Evolutionary conservation across 164 flowering plant genomes (phyloP).

Genomic region (Litsea cubeba): DNA sequence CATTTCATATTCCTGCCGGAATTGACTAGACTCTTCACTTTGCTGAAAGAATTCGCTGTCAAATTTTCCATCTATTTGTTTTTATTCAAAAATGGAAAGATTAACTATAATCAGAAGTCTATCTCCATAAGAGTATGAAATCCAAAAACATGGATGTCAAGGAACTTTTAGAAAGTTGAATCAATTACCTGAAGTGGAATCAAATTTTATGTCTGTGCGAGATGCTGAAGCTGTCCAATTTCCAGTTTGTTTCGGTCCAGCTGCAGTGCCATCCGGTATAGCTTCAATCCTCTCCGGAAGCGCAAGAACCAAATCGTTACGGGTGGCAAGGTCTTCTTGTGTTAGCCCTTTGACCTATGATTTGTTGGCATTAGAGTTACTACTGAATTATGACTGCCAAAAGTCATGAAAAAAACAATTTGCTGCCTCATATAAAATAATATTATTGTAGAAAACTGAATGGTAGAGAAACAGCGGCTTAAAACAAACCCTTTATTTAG

Average conservation of each 20-base stretch:
- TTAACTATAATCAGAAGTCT: not conserved
- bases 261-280: constrained; percentile 80
- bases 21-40: constrained; percentile 65
- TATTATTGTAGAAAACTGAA: too few relatives aligned
- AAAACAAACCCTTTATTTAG: too few relatives aligned
- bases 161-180: not conserved
- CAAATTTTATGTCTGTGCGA: constrained; percentile 69
- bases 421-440: too few relatives aligned
- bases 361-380: not conserved
- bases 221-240: constrained; percentile 69
- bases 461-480: too few relatives aligned
- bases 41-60: constrained; percentile 66
- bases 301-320: constrained; percentile 74
- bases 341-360: constrained; percentile 81
- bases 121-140: not conserved
- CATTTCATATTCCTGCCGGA: constrained; percentile 89
- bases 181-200: constrained; percentile 44
- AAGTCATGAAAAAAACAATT: too few relatives aligned
- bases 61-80: constrained; percentile 58
- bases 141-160: not conserved
- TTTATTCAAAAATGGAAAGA: not conserved
- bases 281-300: constrained; percentile 77
- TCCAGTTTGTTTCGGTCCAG: constrained; percentile 53
- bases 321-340: constrained; percentile 61
- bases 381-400: too few relatives aligned